Conservation (phyloP, 176 grass and related monocot genomes). For the Triticum monococcum region DNA sequence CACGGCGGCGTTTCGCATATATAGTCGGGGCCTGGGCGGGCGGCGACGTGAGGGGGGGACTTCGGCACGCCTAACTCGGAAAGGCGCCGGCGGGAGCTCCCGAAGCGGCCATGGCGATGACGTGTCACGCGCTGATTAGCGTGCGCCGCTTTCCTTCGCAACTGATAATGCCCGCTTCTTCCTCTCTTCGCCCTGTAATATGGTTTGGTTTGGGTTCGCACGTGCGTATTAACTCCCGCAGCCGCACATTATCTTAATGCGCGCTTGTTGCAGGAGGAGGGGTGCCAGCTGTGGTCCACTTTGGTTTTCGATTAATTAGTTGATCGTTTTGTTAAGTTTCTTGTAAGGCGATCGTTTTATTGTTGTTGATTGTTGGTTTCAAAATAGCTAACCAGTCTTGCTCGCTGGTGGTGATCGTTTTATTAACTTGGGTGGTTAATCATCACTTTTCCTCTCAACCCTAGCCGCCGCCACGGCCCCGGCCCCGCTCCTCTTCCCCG, state of each 20-base stretch:
- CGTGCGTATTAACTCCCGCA: not conserved
- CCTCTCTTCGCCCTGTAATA: not conserved
- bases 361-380: too few relatives aligned
- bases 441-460: too few relatives aligned
- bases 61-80: slow-evolving; percentile 35
- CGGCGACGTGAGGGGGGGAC: not conserved
- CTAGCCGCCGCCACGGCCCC: too few relatives aligned
- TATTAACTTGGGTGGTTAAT: too few relatives aligned
- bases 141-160: not conserved
- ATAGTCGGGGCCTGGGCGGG: not conserved
- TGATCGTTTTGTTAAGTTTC: not conserved
- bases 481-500: too few relatives aligned
- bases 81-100: slow-evolving; percentile 6
- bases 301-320: not conserved
- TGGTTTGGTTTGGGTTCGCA: not conserved
- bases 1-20: not conserved
- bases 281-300: not conserved
- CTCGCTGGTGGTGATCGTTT: too few relatives aligned
- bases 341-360: too few relatives aligned
- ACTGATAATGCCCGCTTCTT: not conserved
- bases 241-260: not conserved
- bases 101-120: slow-evolving; percentile 1
- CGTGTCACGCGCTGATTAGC: not conserved
- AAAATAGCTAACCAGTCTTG: too few relatives aligned
- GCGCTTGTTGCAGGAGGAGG: not conserved